Evolutionary conservation across 208 protist species (phyloP), one percentile per base, ranked within the genome.

Genomic region (Trypanosoma brucei): DNA sequence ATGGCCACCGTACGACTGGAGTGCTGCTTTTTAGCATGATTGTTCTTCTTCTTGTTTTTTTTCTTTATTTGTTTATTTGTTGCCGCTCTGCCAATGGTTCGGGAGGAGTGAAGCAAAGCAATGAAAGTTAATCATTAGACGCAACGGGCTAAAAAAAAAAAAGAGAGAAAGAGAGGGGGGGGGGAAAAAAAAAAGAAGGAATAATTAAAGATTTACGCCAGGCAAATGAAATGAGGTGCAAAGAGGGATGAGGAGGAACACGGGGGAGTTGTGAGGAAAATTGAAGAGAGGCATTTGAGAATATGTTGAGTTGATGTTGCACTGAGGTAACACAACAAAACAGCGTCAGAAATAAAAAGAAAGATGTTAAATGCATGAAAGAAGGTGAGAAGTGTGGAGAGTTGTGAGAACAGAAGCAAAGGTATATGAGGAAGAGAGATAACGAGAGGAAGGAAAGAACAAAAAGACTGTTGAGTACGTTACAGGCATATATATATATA

Each of bases 361-460:
- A 22, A 22, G 22, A 22, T 22, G 22, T 22, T 22, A 22, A 22
- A 22, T 22, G 22, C 22, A 22, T 22, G 22, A 22, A 22, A 22
- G 22, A 22, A 22, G 22, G 22, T 22, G 22, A 22, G 22, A 22
- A 22, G 22, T 22, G 22, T 22, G 22, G 22, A 22, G 22, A 22
- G 22, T 22, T 22, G 22, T 22, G 22, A 22, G 22, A 22, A 22
- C 22, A 64, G 8, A 68, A 61, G 9, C 3, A 11, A 2, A 40
- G 2, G 46, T 68, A 35, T 13, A 42, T 9, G 22, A 3, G 66
- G 38, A 50, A 60, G 1, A 42, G n/a, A 5, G n/a, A 59, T 22
- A 58, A 46, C 37, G 22, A 63, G 1, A 66, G 58, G 3, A 61
- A 65, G 49, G 30, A 48, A 57, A 42, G 46, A 54, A 51, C 9